Base-by-base conservation (phyloP, 2,329 filamentous ascomycete genomes). In the Taxawa tesnikishii region DNA sequence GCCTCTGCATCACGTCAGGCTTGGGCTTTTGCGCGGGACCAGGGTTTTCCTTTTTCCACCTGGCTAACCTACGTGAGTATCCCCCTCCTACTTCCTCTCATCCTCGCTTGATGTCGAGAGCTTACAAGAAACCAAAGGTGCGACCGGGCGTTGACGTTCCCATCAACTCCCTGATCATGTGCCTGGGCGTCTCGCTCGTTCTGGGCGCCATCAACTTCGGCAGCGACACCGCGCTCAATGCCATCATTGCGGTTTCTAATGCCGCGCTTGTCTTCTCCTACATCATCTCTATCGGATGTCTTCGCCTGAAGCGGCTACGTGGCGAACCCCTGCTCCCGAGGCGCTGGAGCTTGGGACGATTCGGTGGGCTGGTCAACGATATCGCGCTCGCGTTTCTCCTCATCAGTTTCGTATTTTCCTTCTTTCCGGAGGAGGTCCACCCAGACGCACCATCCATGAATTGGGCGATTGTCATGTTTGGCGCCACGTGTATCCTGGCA, bases 131-230 rank as follows among this genome's bases (percentile, higher is more conserved):
- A 12, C 7, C 12, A n/a, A n/a, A n/a, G n/a, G n/a, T n/a, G n/a
- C n/a, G n/a, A n/a, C n/a, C n/a, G n/a, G n/a, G 38, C n/a, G n/a
- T n/a, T n/a, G 28, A 42, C 21, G 16, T 33, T 6, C 21, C 26
- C 16, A 30, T 31, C 14, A 35, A 32, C 5, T 26, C 32, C 35
- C 41, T 54, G 4, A 36, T 50, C 8, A 36, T 53, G 9, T 50
- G 44, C 32, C 41, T 48, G 10, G 40, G 36, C 12, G 46, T 56
- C 11, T 51, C 47, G 3, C 42, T 50, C 13, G 37, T 57, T 27
- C 46, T 60, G 11, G 47, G 48, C n/a, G 51, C 51, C 29, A 60
- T 60, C 51, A 60, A 60, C 38, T 53, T 62, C 35, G 57, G 58
- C 34, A 56, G 52, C 7, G 43, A 46, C n/a, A 43, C 51, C 6